Evolutionary conservation across 2,329 filamentous ascomycete genomes (phyloP), one percentile per base, ranked within the genome.

Genomic region (Trichoderma semiorbis): DNA sequence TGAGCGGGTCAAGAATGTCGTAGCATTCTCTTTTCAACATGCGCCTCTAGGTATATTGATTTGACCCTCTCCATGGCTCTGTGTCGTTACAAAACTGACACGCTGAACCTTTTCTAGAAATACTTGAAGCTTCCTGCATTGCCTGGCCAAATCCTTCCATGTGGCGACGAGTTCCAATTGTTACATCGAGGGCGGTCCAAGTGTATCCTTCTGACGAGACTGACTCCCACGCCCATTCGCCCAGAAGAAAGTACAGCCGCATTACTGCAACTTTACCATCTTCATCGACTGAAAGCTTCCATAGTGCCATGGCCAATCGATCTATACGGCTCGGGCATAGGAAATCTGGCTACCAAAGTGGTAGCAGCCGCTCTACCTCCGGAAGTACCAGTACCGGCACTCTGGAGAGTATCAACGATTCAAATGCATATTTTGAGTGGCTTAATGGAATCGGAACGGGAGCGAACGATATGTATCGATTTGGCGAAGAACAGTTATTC

Each of bases 11-110:
- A 92, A 91, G 77, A 93, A 95, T 76, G 81, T 94, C 58, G 88
- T 94, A 28, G 88, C 88, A 16, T 96, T 97, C 80, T 91, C 93
- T 1, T 97, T 97, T 76, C 93, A 96, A 77, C 93, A 96, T 83
- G 94, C 92, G 39, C 93, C 94, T 1, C 82, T 92, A 69, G 87
- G 93, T 95, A 83, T 5, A 12, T 53, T 39, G 28, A 30, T 24
- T 21, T 28, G 7, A 18, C 21, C 6, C 18, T 53, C 10, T 24
- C 3, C 10, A 28, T 7, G 10, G 21, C 4, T n/a, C 18, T 21
- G 18, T 24, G 5, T 3, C 7, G 4, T 7, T 14, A 34, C 3
- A n/a, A 34, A 21, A 14, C 57, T 34, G 18, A 60, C 57, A 12
- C 3, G 18, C 3, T 18, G 10, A 21, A 18, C 7, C 0, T 24